Base-by-base conservation (phyloP, 768 basidiomycete species). In the Naematelia aurantialba region DNA sequence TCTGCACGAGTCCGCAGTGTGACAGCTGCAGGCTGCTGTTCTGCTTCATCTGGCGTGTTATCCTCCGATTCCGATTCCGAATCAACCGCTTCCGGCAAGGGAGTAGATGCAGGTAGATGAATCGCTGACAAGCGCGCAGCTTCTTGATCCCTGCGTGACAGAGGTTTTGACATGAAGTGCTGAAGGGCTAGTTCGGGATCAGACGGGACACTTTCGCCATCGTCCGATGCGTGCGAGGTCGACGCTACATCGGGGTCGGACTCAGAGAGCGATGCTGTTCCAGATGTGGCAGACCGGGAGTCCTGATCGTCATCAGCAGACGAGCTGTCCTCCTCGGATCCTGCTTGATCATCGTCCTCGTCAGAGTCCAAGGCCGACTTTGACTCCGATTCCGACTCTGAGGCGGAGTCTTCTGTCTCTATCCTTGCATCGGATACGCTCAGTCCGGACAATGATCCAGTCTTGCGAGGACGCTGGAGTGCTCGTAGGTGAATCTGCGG, bases 381-480 rank as follows among this genome's bases (percentile, higher is more conserved):
- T 14, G 59, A 60, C 31, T 17, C 34, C 17, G 47, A 27, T 25
- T 52, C 50, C 4, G 56, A 52, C 27, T 69, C 68, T 8, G 68
- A 69, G 14, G 26, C 63, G 12, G 67, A 68, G 26, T 52, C 51
- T 8, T 55, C 63, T 3, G 68, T 69, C 51, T 69, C 68, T 29
- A 69, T 69, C 27, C 66, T 45, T 4, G 68, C 68, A 48, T 69
- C 68, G 17, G 68, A 69, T n/a, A 62, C 68, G 45, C 68, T 69
- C 14, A 66, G 58, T 3, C 67, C 68, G 12, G 68, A 69, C 11
- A 59, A 29, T 8, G 68, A 69, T 3, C 68, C 68, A 4, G 68
- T 49, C 48, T 59, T 56, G 21, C 55, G 49, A 3, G 46, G 25
- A 34, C 42, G 51, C 14, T 55, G 39, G 17, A 66, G 50, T 4